Percentiles rank a stretch among this genome's conserved stretches.
These are phyloP conservation scores for Arabis hirsuta DNA, from an alignment of 345 rosid species.

Conservation along the genomic window DNA sequence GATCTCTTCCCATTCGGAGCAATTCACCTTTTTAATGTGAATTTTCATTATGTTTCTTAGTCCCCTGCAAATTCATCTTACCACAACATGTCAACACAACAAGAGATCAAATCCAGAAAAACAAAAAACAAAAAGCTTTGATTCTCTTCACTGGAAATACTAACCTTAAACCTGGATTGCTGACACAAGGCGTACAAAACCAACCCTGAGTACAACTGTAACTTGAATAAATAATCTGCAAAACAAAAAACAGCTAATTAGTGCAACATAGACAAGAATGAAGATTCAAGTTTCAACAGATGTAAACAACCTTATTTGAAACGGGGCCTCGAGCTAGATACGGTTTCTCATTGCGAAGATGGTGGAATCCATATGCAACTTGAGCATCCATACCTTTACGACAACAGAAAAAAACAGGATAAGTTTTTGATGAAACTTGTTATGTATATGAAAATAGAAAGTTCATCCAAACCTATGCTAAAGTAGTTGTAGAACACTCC, in stretches of 20 bases:
- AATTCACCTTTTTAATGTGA: slow-evolving; percentile 72
- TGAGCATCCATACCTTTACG: slow-evolving; percentile 96
- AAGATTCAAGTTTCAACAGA: neutral
- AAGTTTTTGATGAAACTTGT: neutral
- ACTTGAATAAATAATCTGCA: slow-evolving; percentile 89
- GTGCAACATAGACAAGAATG: too few relatives aligned
- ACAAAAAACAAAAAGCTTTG: neutral
- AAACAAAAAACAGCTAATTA: too few relatives aligned
- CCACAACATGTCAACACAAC: slow-evolving; percentile 30
- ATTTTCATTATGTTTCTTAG: slow-evolving; percentile 83
- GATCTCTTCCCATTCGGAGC: slow-evolving; percentile 86
- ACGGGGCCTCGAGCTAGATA: slow-evolving; percentile 93
- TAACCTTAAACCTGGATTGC: slow-evolving; percentile 87
- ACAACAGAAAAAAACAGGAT: slow-evolving; percentile 11
- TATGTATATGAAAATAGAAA: neutral
- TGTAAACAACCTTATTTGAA: slow-evolving; percentile 75
- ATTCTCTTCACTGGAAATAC: slow-evolving; percentile 24
- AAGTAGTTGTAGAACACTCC: slow-evolving; percentile 97
- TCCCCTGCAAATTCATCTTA: slow-evolving; percentile 63
- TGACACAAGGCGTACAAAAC: slow-evolving; percentile 95
- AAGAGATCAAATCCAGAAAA: neutral
- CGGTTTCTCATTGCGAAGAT: slow-evolving; percentile 90
- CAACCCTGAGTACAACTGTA: slow-evolving; percentile 95
- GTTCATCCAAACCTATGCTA: slow-evolving; percentile 69
- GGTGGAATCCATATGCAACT: slow-evolving; percentile 97